A percentile compares a stretch with the other conserved stretches of the same genome.
These are phyloP conservation scores for Russula lepida DNA, from an alignment of 768 basidiomycete genomes.

Conservation along the genomic window DNA sequence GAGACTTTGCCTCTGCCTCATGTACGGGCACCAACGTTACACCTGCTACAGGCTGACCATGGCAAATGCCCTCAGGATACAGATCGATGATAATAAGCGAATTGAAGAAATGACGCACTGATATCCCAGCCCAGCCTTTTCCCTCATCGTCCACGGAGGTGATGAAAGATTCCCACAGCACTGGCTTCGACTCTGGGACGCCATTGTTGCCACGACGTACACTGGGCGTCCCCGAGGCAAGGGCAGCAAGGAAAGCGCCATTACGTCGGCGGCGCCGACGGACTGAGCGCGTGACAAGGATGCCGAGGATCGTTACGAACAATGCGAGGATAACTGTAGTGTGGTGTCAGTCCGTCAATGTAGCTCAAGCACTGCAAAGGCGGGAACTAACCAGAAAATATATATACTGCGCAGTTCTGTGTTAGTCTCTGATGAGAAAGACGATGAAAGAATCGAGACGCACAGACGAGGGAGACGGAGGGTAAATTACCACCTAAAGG, in stretches of 20 bases:
- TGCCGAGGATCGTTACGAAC: neutral
- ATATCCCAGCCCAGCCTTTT: constrained; percentile 11
- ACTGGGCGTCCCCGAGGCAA: neutral
- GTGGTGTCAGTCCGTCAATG: neutral
- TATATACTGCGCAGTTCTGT: neutral
- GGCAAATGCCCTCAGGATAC: neutral
- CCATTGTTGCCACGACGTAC: neutral
- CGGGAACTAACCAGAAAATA: neutral
- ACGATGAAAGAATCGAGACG: neutral
- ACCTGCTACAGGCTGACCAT: constrained; percentile 4
- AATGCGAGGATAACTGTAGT: neutral
- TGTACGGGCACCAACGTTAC: neutral
- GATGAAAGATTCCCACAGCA: constrained; percentile 7
- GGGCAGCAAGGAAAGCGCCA: neutral
- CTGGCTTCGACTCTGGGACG: neutral
- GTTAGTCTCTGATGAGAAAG: neutral
- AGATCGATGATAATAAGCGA: neutral
- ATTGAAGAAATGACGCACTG: neutral
- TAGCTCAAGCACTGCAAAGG: neutral
- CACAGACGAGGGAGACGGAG: neutral
- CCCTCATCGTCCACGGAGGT: neutral
- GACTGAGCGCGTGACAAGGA: constrained; percentile 6
- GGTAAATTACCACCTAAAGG: neutral
- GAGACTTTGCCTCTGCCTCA: neutral
- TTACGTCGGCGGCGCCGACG: constrained; percentile 7